Evolutionary conservation across 306 rosid genomes (phyloP).

Genomic region (Acacia confusa): DNA sequence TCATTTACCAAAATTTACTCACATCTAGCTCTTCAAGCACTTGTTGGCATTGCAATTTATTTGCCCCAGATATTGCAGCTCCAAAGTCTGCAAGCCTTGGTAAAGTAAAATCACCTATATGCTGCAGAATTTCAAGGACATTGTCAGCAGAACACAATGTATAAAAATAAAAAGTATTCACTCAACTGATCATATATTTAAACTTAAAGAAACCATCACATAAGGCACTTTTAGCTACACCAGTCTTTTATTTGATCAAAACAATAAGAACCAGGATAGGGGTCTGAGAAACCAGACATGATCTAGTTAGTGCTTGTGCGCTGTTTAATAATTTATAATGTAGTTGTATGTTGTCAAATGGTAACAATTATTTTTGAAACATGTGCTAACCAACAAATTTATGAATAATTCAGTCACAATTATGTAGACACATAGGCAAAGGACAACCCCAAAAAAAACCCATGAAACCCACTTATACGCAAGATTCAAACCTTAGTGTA

Average conservation of each 20-base stretch:
- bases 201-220: constrained; percentile 16
- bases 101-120: constrained; percentile 93
- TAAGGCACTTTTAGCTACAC: constrained; percentile 4
- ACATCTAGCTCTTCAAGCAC: constrained; percentile 99
- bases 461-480: constrained; percentile 1
- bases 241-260: background rate
- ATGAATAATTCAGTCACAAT: background rate
- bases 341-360: background rate
- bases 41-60: constrained; percentile 91
- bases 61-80: constrained; percentile 99
- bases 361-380: background rate
- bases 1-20: constrained; percentile 42
- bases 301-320: background rate
- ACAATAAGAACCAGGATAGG: background rate
- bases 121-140: constrained; percentile 58
- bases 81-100: constrained; percentile 99
- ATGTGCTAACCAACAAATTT: background rate
- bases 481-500: constrained; percentile 78
- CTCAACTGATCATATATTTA: background rate
- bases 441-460: background rate
- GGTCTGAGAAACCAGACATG: background rate
- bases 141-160: constrained; percentile 22
- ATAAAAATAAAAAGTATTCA: background rate
- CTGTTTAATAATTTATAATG: background rate
- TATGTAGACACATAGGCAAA: background rate